A percentile compares a stretch with the other conserved stretches of the same genome.
phyloP scores from a whole-genome alignment of 2,329 filamentous ascomycete species.

The Fusarium sp. region DNA sequence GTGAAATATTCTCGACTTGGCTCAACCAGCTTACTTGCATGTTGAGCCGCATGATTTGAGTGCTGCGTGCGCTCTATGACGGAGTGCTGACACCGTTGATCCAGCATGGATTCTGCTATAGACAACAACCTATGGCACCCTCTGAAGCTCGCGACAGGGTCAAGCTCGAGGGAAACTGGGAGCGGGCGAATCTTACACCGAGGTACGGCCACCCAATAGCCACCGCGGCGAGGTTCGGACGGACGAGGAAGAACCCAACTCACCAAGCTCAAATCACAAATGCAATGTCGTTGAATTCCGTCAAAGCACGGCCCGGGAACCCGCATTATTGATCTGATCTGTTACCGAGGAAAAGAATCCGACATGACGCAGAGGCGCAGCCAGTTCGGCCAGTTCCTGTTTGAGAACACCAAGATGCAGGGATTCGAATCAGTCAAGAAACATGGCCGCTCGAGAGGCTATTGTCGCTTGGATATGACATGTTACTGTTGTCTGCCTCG shows the following conservation, averaged over 20 bases:
- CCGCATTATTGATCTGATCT: not conserved
- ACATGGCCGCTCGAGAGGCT: constrained; percentile 55
- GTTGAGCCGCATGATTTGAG: too few species aligned
- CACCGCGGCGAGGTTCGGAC: too few species aligned
- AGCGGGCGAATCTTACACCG: constrained; percentile 4
- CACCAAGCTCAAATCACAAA: not conserved
- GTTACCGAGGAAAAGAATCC: not conserved
- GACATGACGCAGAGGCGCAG: constrained; percentile 32
- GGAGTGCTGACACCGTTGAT: too few species aligned
- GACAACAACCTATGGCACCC: too few species aligned
- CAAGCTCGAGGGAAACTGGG: constrained; percentile 1
- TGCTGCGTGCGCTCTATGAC: too few species aligned
- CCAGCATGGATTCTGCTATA: too few species aligned
- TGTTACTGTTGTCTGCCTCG: constrained; percentile 61
- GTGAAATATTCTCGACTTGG: too few species aligned
- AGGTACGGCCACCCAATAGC: not conserved
- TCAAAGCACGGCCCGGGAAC: not conserved
- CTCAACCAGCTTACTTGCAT: too few species aligned
- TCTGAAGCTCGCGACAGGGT: constrained; percentile 5
- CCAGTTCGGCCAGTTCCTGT: constrained; percentile 59
- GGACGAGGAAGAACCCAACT: not conserved
- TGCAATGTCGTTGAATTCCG: constrained; percentile 1
- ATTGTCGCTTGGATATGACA: constrained; percentile 62
- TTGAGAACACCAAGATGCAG: constrained; percentile 56
- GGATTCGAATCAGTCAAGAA: constrained; percentile 73